Base-by-base conservation (phyloP, 805 yeast species). In the Komagataella phaffii region DNA sequence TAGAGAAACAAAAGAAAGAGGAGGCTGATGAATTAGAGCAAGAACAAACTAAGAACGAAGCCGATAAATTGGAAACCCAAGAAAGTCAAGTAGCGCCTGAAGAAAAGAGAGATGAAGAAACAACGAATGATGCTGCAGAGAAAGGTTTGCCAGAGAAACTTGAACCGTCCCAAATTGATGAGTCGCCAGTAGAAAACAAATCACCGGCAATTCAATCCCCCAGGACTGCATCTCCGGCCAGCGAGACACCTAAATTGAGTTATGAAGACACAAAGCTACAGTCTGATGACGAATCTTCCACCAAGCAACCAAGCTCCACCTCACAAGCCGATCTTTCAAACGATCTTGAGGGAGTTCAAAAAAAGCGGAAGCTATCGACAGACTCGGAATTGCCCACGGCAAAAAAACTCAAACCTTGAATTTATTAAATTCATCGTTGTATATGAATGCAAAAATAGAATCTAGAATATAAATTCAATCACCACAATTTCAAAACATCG, bases 401-500 rank as follows among this genome's bases (percentile, higher is more conserved):
- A 44, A 19, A 44, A 44, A 17, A 44, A 10, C 6, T 44, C 23
- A 19, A 17, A 44, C 46, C 46, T 44, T 30, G 40, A 30, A 44
- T 44, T 7, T 17, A 12, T 44, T 17, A 7, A 44, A 44, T 18
- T 44, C 46, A 10, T 17, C 17, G 19, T 19, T 17, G n/a, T 19
- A 44, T 19, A 44, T 19, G 46, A 17, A 17, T 19, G 19, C 46
- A 19, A 17, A 17, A 44, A 17, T 17, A 17, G 4, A 44, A 19
- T 19, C 4, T 21, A 21, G 23, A 21, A 24, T 17, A 7, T 18
- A 12, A 45, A 17, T n/a, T 44, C 43, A 17, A 47, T 53, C 46
- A 83, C 91, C 90, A 85, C 45, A 85, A 64, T 24, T 74, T 66
- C 3, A 70, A 57, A 12, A 80, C 61, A 23, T 70, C 82, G 17